Base-by-base conservation (phyloP, 1,284 basidiomycete genomes). In the Cystobasidiaceae sp. region DNA sequence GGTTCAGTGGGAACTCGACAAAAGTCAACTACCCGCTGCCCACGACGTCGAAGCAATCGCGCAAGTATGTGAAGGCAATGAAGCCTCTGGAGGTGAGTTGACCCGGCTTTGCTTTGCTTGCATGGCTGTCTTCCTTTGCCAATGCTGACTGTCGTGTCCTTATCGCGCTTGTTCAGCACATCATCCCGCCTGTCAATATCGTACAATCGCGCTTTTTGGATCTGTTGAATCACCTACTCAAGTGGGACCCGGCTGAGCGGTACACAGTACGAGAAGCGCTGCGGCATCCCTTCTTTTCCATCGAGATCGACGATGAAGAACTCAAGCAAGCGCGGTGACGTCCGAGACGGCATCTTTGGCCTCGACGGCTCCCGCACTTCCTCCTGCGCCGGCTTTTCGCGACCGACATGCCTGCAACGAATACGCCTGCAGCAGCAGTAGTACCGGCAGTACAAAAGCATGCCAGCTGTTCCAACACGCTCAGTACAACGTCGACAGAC, bases 21-120 rank as follows among this genome's bases (percentile, higher is more conserved):
- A 89, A 86, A 73, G 83, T 99, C 49, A 90, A 94, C 76, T 98
- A 90, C 84, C 94, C 96, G 0, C 90, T 90, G 71, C 80, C 89
- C 2, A 87, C 87, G 74, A 88, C 90, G 28, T 84, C 87, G 17
- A 86, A 89, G 73, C 89, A 93, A 75, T 93, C 90, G 78, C 87
- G 86, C 79, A 96, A 93, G 77, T 97, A 96, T 74, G 93, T 99
- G 39, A 86, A 87, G 65, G 85, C 86, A 37, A 92, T 93, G 74
- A 86, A 88, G 73, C 80, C 84, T 62, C 79, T 99, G 46, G 79
- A 83, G 79, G 89, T 90, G 71, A 71, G 83, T 80, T 43, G 34
- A n/a, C 8, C 44, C 17, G 44, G 66, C 25, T 15, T 5, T 59
- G 30, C 15, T 19, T 5, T 34, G 15, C 17, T 28, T 25, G 33